phyloP scores from a whole-genome alignment of 2,329 filamentous ascomycete genomes.

The Monascus ruber region DNA sequence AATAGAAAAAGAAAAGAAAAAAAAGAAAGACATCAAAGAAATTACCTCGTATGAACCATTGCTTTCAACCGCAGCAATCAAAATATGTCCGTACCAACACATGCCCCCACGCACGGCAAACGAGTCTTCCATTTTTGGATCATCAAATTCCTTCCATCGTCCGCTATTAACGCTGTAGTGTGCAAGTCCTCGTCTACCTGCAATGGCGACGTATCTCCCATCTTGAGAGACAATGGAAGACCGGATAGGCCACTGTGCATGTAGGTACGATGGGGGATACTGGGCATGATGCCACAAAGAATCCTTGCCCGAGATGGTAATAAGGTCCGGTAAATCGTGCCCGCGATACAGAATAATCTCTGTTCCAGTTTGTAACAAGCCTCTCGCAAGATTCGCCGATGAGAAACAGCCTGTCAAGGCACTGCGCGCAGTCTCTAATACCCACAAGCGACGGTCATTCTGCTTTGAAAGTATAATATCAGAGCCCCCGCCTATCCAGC shows the following conservation, averaged over 20 bases:
- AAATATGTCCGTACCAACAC: conserved; percentile 96
- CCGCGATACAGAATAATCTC: conserved; percentile 88
- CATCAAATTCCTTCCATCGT: conserved; percentile 88
- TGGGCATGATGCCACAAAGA: conserved; percentile 92
- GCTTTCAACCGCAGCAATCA: conserved; percentile 86
- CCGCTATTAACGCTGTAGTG: conserved; percentile 94
- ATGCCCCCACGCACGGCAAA: conserved; percentile 91
- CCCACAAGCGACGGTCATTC: conserved; percentile 69
- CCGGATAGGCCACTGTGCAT: conserved; percentile 87
- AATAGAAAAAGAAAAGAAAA: too few species aligned
- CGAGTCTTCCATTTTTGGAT: conserved; percentile 69
- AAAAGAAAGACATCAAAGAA: too few species aligned
- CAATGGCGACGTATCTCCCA: conserved; percentile 88
- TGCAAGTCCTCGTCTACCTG: conserved; percentile 79
- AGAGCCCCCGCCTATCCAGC: conserved; percentile 79
- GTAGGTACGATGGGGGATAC: conserved; percentile 71
- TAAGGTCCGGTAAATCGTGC: conserved; percentile 81
- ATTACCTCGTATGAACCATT: conserved; percentile 62
- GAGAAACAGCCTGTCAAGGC: conserved; percentile 88
- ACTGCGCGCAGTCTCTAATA: conserved; percentile 85
- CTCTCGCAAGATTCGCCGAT: conserved; percentile 79
- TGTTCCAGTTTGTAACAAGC: conserved; percentile 76
- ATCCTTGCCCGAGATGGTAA: conserved; percentile 80
- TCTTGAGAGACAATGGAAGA: conserved; percentile 81
- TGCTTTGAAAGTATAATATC: conserved; percentile 66